Conservation (phyloP, 352 stramenopile species). For the Globisporangium camurandrum region DNA sequence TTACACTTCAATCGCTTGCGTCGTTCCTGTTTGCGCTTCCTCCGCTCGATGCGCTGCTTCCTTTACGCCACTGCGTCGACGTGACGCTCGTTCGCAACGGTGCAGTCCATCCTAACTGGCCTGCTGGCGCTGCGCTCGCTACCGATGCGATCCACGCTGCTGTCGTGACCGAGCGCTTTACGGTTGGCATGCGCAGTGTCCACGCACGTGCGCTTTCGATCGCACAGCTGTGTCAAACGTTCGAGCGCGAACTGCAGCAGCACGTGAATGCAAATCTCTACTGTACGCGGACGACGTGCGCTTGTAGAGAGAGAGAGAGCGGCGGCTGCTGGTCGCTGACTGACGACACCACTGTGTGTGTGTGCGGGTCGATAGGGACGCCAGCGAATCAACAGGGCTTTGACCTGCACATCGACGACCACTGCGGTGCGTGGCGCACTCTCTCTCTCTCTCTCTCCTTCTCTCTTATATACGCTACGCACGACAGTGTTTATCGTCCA, state of each 20-base stretch:
- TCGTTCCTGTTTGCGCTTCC: constrained; percentile 4
- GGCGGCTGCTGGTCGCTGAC: too few species aligned
- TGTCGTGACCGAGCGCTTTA: too few species aligned
- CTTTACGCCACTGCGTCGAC: constrained; percentile 20
- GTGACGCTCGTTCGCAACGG: constrained; percentile 20
- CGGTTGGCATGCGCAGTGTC: constrained; percentile 22
- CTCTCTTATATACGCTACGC: too few species aligned
- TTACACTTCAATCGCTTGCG: background rate
- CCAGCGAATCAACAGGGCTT: constrained; percentile 23
- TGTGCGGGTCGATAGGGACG: constrained; percentile 16
- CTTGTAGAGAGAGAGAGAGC: too few species aligned
- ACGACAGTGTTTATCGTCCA: constrained; percentile 25
- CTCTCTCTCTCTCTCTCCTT: too few species aligned
- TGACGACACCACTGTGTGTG: background rate
- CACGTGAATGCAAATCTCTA: constrained; percentile 32
- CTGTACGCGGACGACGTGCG: too few species aligned
- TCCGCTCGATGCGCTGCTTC: constrained; percentile 9
- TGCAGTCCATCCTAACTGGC: constrained; percentile 11
- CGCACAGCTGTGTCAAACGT: constrained; percentile 6
- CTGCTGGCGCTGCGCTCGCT: background rate
- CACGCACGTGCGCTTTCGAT: constrained; percentile 17
- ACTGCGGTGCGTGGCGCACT: constrained; percentile 16
- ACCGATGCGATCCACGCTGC: too few species aligned
- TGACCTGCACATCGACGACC: constrained; percentile 23
- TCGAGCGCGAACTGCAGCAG: constrained; percentile 21